These are phyloP conservation scores for Thecamonas trahens DNA, from an alignment of 78 protist genomes.

Conservation along the genomic window DNA sequence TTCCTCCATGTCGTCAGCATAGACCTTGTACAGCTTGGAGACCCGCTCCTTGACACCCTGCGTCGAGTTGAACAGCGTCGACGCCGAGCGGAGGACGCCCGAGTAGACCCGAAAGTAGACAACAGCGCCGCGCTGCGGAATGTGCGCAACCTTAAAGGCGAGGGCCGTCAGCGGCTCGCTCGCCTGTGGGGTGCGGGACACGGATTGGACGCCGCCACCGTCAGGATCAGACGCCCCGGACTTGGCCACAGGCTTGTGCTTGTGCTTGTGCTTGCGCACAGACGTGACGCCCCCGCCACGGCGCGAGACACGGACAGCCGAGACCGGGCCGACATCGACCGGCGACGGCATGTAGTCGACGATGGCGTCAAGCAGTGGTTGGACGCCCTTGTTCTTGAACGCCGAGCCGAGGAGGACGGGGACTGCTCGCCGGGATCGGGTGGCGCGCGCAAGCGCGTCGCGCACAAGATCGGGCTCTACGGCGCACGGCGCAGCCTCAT, in stretches of 20 bases:
- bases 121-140: slow-evolving; percentile 47
- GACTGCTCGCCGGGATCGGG: slow-evolving; percentile 8
- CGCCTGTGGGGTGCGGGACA: slow-evolving; percentile 2
- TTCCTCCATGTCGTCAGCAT: slow-evolving; percentile 43
- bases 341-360: slow-evolving; percentile 84
- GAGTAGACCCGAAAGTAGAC: slow-evolving; percentile 67
- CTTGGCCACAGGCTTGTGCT: not conserved
- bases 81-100: slow-evolving; percentile 24
- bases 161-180: slow-evolving; percentile 41
- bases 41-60: slow-evolving; percentile 31
- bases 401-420: slow-evolving; percentile 69
- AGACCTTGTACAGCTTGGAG: slow-evolving; percentile 20
- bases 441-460: slow-evolving; percentile 38
- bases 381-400: slow-evolving; percentile 75
- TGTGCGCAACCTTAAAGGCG: slow-evolving; percentile 75
- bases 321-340: slow-evolving; percentile 31
- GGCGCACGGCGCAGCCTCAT: too few relatives aligned
- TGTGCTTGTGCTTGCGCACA: not conserved
- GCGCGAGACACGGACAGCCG: too few relatives aligned
- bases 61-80: slow-evolving; percentile 13
- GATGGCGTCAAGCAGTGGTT: slow-evolving; percentile 81
- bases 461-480: not conserved
- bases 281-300: not conserved
- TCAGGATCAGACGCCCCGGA: too few relatives aligned
- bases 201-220: too few relatives aligned